A percentile compares a stretch with the other conserved stretches of the same genome.
phyloP scores from a whole-genome alignment of 768 basidiomycete species.

The Lenzites betulinus region DNA sequence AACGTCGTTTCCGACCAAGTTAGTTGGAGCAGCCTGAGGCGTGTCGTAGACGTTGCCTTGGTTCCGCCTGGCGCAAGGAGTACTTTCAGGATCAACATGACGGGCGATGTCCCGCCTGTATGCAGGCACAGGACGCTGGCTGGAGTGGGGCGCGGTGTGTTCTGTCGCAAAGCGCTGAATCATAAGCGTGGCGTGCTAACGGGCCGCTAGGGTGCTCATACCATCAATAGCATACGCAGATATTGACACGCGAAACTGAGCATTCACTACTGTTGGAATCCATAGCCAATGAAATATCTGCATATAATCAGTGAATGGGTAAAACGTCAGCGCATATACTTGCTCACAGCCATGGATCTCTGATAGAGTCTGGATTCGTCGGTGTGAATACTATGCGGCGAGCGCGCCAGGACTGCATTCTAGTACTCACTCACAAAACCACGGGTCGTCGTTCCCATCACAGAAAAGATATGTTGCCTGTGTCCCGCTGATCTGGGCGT shows the following conservation, averaged over 20 bases:
- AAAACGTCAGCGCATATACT: background rate
- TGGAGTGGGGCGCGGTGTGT: background rate
- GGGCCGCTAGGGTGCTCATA: background rate
- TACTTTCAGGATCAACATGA: too few species aligned
- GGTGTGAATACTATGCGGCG: background rate
- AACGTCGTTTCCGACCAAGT: too few species aligned
- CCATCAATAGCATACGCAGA: conserved; percentile 8
- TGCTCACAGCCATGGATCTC: conserved; percentile 7
- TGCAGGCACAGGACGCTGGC: background rate
- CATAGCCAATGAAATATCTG: conserved; percentile 17
- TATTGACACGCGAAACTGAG: conserved; percentile 12
- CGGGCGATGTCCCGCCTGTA: background rate
- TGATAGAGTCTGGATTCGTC: background rate
- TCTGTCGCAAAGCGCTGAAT: too few species aligned
- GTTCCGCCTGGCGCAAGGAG: too few species aligned
- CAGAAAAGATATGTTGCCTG: conserved; percentile 4
- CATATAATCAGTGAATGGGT: background rate
- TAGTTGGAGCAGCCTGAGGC: too few species aligned
- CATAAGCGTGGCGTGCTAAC: background rate
- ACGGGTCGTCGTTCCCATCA: conserved; percentile 13
- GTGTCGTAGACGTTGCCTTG: too few species aligned
- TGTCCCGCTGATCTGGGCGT: background rate
- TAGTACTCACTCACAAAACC: conserved; percentile 6
- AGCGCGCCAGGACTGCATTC: background rate
- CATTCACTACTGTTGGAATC: conserved; percentile 6